Evolutionary conservation across 2,329 filamentous ascomycete species (phyloP).

Genomic region (Daldinia sp.): DNA sequence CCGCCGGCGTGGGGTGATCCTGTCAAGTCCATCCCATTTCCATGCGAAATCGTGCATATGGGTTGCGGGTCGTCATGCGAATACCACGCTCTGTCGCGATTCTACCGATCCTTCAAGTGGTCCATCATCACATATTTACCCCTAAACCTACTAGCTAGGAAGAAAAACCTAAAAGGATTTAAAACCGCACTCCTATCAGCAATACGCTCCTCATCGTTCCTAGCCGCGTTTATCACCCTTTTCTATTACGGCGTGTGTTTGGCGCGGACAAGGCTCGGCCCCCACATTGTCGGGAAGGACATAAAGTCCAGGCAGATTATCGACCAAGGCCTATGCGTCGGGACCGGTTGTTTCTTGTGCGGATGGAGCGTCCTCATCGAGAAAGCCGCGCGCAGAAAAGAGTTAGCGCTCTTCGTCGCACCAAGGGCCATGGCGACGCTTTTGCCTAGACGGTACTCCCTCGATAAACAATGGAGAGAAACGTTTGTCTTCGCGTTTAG

Average conservation of each 20-base stretch:
- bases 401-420: constrained; percentile 84
- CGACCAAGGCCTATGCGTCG: constrained; percentile 76
- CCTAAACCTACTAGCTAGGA: constrained; percentile 72
- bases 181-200: constrained; percentile 68
- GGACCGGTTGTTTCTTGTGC: constrained; percentile 78
- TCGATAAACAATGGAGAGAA: constrained; percentile 75
- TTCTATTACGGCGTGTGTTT: constrained; percentile 92
- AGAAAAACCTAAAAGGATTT: constrained; percentile 60
- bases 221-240: constrained; percentile 80
- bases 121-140: constrained; percentile 82
- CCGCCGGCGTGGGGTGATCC: constrained; percentile 81
- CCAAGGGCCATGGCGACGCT: constrained; percentile 81
- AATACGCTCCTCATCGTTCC: constrained; percentile 78
- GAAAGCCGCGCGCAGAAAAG: constrained; percentile 72
- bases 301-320: constrained; percentile 62
- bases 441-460: constrained; percentile 75
- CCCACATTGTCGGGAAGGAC: constrained; percentile 71
- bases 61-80: constrained; percentile 80
- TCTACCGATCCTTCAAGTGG: constrained; percentile 77
- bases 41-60: constrained; percentile 88
- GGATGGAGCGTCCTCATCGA: constrained; percentile 87
- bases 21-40: constrained; percentile 75
- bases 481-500: constrained; percentile 74
- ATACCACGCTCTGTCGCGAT: constrained; percentile 76
- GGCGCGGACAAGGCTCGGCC: constrained; percentile 78